phyloP scores from a whole-genome alignment of 192 early-diverging fungal genomes.

The Chytriomyces sp. region DNA sequence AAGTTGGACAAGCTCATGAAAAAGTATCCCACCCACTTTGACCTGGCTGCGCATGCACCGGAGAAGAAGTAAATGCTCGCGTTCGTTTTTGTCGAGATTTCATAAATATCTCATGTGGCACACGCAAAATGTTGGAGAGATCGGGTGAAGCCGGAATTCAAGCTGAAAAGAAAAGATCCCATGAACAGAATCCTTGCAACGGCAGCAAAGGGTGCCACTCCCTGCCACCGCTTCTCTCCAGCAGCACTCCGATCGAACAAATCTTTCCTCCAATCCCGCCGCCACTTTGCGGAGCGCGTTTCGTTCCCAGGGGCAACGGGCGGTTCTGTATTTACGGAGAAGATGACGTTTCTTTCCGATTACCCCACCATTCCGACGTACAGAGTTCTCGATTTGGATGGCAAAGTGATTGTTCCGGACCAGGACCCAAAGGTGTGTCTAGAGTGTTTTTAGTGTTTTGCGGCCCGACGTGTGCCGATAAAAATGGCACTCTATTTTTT shows the following conservation, averaged over 20 bases:
- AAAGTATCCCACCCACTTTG: slow-evolving; percentile 47
- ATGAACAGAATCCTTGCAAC: no score
- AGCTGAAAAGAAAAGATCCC: no score
- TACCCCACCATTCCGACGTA: slow-evolving; percentile 80
- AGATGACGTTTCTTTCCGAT: slow-evolving; percentile 47
- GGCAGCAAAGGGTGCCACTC: no score
- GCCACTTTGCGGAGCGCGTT: not conserved
- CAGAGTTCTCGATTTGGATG: slow-evolving; percentile 89
- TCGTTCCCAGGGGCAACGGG: slow-evolving; percentile 54
- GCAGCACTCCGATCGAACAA: no score
- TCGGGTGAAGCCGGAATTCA: no score
- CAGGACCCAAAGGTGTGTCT: slow-evolving; percentile 69
- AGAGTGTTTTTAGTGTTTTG: not conserved
- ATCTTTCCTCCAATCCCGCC: no score
- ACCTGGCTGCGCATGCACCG: not conserved
- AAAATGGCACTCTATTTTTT: not conserved
- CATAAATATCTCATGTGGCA: no score
- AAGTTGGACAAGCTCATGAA: slow-evolving; percentile 78
- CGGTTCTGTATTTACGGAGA: slow-evolving; percentile 55
- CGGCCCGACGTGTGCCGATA: not conserved
- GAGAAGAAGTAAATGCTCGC: not conserved
- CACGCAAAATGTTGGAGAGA: no score
- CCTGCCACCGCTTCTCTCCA: no score
- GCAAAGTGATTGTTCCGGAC: slow-evolving; percentile 71
- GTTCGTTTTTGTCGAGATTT: no score